phyloP scores from a whole-genome alignment of 1,284 basidiomycete species.

The Melampsora medusae region DNA sequence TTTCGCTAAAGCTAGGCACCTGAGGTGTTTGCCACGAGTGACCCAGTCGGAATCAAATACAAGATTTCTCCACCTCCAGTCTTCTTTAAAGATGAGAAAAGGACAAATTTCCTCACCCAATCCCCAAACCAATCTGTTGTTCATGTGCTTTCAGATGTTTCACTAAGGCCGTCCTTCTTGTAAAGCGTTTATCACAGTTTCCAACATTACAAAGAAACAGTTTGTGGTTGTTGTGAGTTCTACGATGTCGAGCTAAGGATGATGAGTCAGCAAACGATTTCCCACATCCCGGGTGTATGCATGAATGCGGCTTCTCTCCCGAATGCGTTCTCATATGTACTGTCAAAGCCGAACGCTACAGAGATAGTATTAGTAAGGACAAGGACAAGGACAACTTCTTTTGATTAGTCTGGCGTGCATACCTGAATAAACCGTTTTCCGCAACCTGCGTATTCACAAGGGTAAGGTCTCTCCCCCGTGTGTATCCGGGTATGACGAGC shows the following conservation, averaged over 20 bases:
- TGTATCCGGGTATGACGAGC: conserved; percentile 79
- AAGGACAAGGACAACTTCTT: too few relatives aligned
- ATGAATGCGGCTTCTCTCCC: conserved; percentile 62
- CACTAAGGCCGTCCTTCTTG: conserved; percentile 72
- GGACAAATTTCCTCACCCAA: too few relatives aligned
- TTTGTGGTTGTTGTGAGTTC: conserved; percentile 56
- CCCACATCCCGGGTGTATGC: conserved; percentile 56
- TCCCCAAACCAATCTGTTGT: conserved; percentile 49
- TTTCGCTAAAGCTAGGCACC: too few relatives aligned
- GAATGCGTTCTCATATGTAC: conserved; percentile 45
- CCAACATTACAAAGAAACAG: neutral
- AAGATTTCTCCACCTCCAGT: too few relatives aligned
- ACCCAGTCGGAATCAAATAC: too few relatives aligned
- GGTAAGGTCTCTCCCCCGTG: conserved; percentile 52
- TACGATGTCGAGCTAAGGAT: conserved; percentile 62
- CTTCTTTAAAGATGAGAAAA: too few relatives aligned
- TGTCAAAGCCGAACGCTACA: too few relatives aligned
- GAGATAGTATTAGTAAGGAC: too few relatives aligned
- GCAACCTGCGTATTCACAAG: conserved; percentile 59
- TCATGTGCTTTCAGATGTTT: conserved; percentile 78
- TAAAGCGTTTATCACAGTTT: conserved; percentile 77
- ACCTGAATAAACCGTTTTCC: conserved; percentile 84
- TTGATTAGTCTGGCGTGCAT: conserved; percentile 46
- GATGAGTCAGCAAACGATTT: conserved; percentile 62
- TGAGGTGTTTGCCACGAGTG: too few relatives aligned